phyloP scores from a whole-genome alignment of 352 stramenopile genomes.

The Phytophthora ramorum region DNA sequence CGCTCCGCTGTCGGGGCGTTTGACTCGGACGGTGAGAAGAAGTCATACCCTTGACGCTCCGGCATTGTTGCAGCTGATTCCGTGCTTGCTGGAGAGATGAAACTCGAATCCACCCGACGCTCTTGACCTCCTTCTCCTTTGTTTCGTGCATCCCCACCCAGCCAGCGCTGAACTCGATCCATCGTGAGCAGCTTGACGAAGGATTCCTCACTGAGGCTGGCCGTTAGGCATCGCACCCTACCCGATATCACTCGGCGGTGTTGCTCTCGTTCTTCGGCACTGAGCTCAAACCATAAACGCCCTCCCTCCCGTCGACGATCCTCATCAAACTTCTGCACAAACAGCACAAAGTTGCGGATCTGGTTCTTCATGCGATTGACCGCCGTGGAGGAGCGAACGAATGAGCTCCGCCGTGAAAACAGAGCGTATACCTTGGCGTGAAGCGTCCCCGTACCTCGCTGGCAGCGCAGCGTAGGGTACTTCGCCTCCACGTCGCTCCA shows the following conservation, averaged over 20 bases:
- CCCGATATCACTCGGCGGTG: background rate
- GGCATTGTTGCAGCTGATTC: background rate
- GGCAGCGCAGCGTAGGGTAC: conserved; percentile 13
- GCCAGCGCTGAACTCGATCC: conserved; percentile 26
- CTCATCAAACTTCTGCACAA: conserved; percentile 23
- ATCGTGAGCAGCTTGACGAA: conserved; percentile 25
- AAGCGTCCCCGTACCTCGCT: conserved; percentile 7
- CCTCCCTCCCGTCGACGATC: conserved; percentile 24
- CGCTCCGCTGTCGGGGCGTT: background rate
- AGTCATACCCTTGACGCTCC: background rate
- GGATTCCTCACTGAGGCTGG: conserved; percentile 9
- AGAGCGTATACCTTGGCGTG: conserved; percentile 23
- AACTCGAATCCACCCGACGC: conserved; percentile 1
- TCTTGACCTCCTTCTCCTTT: background rate
- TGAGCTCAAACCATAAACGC: conserved; percentile 27
- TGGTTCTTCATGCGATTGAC: conserved; percentile 12
- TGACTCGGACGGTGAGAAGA: background rate
- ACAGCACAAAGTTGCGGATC: conserved; percentile 27
- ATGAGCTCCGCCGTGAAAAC: conserved; percentile 7
- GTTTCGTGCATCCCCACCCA: background rate
- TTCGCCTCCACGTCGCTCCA: conserved; percentile 34
- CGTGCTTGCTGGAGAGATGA: conserved; percentile 6
- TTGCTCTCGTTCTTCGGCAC: conserved; percentile 11
- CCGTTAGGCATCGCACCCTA: conserved; percentile 6
- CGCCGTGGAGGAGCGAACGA: conserved; percentile 10